A percentile compares a stretch with the other conserved stretches of the same genome.
Evolutionary conservation across 805 yeast genomes (phyloP).

Genomic region (Ascoidea asiatica): DNA sequence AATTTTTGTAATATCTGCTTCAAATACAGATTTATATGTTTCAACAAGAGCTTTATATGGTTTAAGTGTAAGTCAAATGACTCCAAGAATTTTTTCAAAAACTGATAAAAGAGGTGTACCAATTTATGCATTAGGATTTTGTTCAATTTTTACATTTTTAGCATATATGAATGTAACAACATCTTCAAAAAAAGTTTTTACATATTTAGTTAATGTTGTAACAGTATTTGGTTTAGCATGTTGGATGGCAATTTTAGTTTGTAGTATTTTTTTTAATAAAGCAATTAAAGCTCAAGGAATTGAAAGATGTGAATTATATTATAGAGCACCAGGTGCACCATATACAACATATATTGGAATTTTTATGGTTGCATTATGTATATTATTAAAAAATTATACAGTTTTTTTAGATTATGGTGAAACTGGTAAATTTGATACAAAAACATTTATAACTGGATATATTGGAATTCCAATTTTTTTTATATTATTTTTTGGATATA

Average conservation of each 20-base stretch:
- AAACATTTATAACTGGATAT: constrained; percentile 65
- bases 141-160: constrained; percentile 42
- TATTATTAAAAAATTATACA: constrained; percentile 57
- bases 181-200: constrained; percentile 42
- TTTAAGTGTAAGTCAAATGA: constrained; percentile 57
- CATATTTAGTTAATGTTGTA: constrained; percentile 50
- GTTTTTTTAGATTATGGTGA: constrained; percentile 58
- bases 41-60: constrained; percentile 58
- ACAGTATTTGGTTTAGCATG: constrained; percentile 52
- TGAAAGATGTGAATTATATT: constrained; percentile 36
- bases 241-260: constrained; percentile 44
- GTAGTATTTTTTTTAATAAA: constrained; percentile 44
- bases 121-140: constrained; percentile 34
- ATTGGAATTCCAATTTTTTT: constrained; percentile 58
- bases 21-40: constrained; percentile 65
- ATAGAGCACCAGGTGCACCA: constrained; percentile 45
- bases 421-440: constrained; percentile 52
- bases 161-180: constrained; percentile 57
- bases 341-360: constrained; percentile 51
- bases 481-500: constrained; percentile 43
- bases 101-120: constrained; percentile 50
- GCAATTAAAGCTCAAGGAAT: constrained; percentile 45
- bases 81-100: constrained; percentile 38
- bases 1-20: constrained; percentile 62
- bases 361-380: constrained; percentile 36